phyloP scores from a whole-genome alignment of 177 flowering plant species.

The Vitis hybrid region DNA sequence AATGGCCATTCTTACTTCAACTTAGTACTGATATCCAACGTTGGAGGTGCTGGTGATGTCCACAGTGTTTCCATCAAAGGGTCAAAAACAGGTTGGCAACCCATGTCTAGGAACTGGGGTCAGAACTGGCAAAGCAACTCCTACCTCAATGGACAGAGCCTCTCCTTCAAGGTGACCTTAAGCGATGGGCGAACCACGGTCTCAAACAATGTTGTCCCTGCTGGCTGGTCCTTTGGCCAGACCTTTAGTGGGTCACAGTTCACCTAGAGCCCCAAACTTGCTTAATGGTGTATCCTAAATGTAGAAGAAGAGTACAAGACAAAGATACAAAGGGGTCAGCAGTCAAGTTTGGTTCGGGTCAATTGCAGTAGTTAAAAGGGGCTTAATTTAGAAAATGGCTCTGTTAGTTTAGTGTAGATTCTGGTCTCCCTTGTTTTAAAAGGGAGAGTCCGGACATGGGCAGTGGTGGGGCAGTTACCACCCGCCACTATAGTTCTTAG shows the following conservation, averaged over 20 bases:
- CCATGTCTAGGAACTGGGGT: constrained; percentile 92
- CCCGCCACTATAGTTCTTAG: constrained; percentile 24
- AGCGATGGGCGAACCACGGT: constrained; percentile 59
- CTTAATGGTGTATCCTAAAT: not conserved
- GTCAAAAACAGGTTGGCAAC: constrained; percentile 67
- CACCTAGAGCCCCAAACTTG: constrained; percentile 12
- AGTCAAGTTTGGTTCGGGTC: too few relatives aligned
- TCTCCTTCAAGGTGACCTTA: constrained; percentile 74
- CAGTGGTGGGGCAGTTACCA: constrained; percentile 38
- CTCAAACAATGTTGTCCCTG: constrained; percentile 58
- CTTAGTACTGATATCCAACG: constrained; percentile 73
- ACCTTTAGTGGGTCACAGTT: constrained; percentile 60
- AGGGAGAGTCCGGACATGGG: constrained; percentile 19
- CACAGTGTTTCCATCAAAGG: constrained; percentile 64
- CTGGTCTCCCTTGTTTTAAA: constrained; percentile 16
- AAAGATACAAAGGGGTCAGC: too few relatives aligned
- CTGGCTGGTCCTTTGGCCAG: constrained; percentile 80
- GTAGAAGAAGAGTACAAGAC: constrained; percentile 3
- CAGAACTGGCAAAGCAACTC: constrained; percentile 86
- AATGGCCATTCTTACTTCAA: constrained; percentile 83
- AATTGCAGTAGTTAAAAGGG: not conserved
- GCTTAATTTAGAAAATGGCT: constrained; percentile 24
- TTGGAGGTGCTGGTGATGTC: constrained; percentile 91
- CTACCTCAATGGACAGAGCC: constrained; percentile 61
- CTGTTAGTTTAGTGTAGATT: not conserved